These are phyloP conservation scores for Penicillium sp. DNA, from an alignment of 2,329 filamentous ascomycete genomes.

Conservation along the genomic window DNA sequence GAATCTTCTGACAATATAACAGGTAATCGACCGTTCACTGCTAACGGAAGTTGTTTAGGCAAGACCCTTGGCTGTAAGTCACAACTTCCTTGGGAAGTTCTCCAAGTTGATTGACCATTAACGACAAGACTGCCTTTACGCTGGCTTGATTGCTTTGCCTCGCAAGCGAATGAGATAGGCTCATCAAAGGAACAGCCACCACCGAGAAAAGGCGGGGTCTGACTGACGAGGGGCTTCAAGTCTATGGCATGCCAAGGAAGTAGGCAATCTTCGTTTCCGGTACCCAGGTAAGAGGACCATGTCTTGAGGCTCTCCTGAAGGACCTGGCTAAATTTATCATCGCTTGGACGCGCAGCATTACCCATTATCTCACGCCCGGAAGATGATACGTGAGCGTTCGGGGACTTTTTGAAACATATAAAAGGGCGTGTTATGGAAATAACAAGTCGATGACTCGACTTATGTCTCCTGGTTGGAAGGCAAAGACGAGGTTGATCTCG, in stretches of 20 bases:
- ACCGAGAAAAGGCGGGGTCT: conserved; percentile 19
- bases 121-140: conserved; percentile 11
- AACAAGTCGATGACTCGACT: too few relatives aligned
- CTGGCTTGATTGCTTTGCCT: conserved; percentile 12
- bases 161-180: conserved; percentile 15
- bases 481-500: too few relatives aligned
- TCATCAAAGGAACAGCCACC: conserved; percentile 8
- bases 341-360: conserved; percentile 13
- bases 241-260: conserved; percentile 14
- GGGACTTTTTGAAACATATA: too few relatives aligned
- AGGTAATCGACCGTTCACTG: conserved; percentile 6
- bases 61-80: conserved; percentile 14
- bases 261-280: conserved; percentile 3
- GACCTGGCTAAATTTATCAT: conserved; percentile 14
- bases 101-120: conserved; percentile 21
- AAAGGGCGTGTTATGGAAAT: too few relatives aligned
- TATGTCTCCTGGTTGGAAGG: too few relatives aligned
- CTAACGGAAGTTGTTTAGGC: conserved; percentile 14
- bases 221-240: conserved; percentile 12
- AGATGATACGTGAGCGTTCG: too few relatives aligned
- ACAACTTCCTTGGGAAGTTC: conserved; percentile 15
- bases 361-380: conserved; percentile 6
- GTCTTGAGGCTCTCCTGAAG: conserved; percentile 14
- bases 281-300: conserved; percentile 15
- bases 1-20: conserved; percentile 18